phyloP scores from a whole-genome alignment of 257 asterid genomes.

The Vinca minor region DNA sequence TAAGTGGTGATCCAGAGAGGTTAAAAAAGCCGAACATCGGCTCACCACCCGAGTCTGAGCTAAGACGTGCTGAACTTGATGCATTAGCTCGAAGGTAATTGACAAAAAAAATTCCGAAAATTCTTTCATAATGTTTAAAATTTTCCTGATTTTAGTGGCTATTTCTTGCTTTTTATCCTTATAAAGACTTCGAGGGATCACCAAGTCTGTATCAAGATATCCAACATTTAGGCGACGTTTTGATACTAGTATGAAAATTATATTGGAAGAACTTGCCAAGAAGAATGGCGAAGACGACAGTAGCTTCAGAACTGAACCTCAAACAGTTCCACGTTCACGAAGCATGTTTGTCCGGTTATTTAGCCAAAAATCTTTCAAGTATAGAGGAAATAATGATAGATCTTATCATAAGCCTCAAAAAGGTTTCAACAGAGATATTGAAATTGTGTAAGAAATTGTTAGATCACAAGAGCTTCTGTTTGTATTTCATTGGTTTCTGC shows the following conservation, averaged over 20 bases:
- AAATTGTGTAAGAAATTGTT: conserved; percentile 45
- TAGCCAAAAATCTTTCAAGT: conserved; percentile 55
- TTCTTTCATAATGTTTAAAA: no score
- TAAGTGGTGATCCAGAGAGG: conserved; percentile 51
- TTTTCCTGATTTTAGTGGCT: not conserved
- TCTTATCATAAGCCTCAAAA: conserved; percentile 37
- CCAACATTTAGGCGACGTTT: conserved; percentile 87
- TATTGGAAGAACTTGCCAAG: conserved; percentile 60
- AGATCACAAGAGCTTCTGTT: not conserved
- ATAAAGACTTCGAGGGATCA: conserved; percentile 77
- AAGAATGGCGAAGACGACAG: conserved; percentile 33
- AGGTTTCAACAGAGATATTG: conserved; percentile 35
- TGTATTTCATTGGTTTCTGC: not conserved
- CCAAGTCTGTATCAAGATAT: conserved; percentile 73
- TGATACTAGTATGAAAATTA: conserved; percentile 44
- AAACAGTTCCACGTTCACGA: conserved; percentile 40
- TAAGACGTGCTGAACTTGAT: conserved; percentile 70
- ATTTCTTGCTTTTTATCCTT: not conserved
- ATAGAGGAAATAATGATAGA: conserved; percentile 25
- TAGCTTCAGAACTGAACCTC: conserved; percentile 17
- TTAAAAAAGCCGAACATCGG: conserved; percentile 42
- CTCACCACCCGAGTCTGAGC: conserved; percentile 50
- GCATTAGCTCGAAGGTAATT: conserved; percentile 84
- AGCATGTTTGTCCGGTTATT: conserved; percentile 52
- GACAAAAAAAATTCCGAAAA: no score